A percentile compares a stretch with the other conserved stretches of the same genome.
These are phyloP conservation scores for Juglanconis oblonga DNA, from an alignment of 2,329 filamentous ascomycete genomes.

Conservation along the genomic window DNA sequence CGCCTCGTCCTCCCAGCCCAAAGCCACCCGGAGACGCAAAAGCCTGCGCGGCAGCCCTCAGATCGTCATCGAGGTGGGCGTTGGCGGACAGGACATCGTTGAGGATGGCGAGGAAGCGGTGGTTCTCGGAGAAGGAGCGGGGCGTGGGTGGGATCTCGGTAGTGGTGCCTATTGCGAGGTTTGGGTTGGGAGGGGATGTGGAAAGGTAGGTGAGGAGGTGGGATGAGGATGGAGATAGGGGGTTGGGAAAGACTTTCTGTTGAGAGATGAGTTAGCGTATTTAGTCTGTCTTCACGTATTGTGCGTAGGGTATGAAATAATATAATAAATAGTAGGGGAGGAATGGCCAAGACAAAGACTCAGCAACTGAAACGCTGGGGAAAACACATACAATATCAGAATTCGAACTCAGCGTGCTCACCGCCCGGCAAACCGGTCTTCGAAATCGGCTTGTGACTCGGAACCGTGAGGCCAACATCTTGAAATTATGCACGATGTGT, in stretches of 20 bases:
- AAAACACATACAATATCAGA: constrained; percentile 48
- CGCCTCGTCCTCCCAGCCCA: constrained; percentile 53
- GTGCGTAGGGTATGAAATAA: too few species aligned
- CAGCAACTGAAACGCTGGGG: background rate
- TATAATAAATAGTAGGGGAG: too few species aligned
- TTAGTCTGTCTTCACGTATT: too few species aligned
- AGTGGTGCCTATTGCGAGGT: constrained; percentile 58
- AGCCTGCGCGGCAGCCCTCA: constrained; percentile 55
- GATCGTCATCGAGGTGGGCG: constrained; percentile 53
- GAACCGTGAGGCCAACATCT: constrained; percentile 31
- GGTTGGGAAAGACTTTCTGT: constrained; percentile 57
- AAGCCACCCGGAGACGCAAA: constrained; percentile 58
- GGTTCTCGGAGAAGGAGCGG: constrained; percentile 57
- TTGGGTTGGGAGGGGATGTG: constrained; percentile 44
- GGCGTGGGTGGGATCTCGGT: constrained; percentile 60
- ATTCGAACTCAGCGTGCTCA: constrained; percentile 50
- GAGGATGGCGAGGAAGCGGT: constrained; percentile 55
- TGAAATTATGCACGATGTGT: background rate
- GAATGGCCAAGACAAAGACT: too few species aligned
- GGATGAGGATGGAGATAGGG: constrained; percentile 36
- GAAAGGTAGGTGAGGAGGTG: constrained; percentile 60
- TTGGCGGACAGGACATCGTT: constrained; percentile 54
- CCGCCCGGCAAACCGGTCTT: constrained; percentile 26
- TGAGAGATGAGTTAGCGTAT: background rate
- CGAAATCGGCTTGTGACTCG: constrained; percentile 24